phyloP scores from a whole-genome alignment of 345 rosid species.

The Lenwebbia sp. region DNA sequence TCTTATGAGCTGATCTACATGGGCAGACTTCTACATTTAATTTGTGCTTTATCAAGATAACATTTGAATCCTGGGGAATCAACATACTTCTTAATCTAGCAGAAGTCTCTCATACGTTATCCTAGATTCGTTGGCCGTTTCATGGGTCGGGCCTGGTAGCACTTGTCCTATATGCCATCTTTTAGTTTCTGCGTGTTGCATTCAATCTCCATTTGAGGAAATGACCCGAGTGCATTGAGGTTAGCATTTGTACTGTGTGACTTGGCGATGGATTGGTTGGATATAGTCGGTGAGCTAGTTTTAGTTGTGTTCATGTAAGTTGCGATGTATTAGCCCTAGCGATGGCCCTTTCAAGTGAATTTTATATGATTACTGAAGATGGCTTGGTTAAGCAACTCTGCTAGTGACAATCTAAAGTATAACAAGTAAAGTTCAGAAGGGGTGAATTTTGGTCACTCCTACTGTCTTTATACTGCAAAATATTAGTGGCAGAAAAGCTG shows the following conservation, averaged over 20 bases:
- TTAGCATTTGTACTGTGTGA: neutral
- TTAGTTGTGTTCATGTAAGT: neutral
- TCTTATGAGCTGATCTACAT: neutral
- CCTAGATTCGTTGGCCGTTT: neutral
- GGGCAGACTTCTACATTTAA: neutral
- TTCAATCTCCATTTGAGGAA: neutral
- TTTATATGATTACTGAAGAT: neutral
- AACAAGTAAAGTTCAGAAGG: neutral
- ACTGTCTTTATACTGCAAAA: neutral
- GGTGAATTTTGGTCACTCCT: neutral
- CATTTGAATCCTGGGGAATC: neutral
- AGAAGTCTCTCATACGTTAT: neutral
- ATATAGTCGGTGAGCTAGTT: neutral
- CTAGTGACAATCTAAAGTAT: neutral
- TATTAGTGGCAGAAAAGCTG: neutral
- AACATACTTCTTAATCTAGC: neutral
- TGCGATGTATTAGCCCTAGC: neutral
- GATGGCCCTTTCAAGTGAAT: neutral
- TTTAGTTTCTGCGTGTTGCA: neutral
- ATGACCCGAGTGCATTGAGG: neutral
- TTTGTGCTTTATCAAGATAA: neutral
- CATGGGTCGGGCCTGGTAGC: neutral
- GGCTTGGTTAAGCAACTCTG: neutral
- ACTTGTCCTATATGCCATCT: neutral
- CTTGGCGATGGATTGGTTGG: neutral